Evolutionary conservation across 805 yeast species (phyloP).

Genomic region (Pichia gijzeniarum): DNA sequence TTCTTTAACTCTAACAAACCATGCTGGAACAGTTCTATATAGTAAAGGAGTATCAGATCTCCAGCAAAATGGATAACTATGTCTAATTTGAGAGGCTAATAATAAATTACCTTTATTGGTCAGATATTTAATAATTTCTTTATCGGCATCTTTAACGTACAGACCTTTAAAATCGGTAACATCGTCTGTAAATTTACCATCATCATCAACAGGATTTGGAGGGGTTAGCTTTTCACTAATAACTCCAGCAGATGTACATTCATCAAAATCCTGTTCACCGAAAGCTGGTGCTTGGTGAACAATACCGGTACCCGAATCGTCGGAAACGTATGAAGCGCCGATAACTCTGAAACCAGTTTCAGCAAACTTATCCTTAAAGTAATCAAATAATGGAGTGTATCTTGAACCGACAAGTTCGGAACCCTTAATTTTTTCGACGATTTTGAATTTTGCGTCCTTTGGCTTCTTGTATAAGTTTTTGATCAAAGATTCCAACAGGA

Average conservation of each 20-base stretch:
- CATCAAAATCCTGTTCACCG: slow-evolving; percentile 97
- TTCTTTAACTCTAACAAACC: slow-evolving; percentile 91
- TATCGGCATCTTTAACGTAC: slow-evolving; percentile 95
- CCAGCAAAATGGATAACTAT: slow-evolving; percentile 99
- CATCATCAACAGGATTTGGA: slow-evolving; percentile 94
- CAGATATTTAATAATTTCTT: slow-evolving; percentile 76
- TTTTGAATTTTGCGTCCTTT: slow-evolving; percentile 74
- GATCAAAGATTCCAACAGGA: slow-evolving; percentile 76
- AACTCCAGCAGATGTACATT: slow-evolving; percentile 69
- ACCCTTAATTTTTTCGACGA: slow-evolving; percentile 78
- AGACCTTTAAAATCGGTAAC: slow-evolving; percentile 73
- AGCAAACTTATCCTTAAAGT: slow-evolving; percentile 67
- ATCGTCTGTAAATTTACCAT: slow-evolving; percentile 73
- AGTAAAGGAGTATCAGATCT: slow-evolving; percentile 97
- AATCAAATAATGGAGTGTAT: slow-evolving; percentile 80
- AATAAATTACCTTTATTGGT: slow-evolving; percentile 72
- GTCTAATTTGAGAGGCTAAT: slow-evolving; percentile 77
- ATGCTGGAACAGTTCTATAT: slow-evolving; percentile 95
- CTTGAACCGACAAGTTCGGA: slow-evolving; percentile 68
- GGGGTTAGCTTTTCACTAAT: slow-evolving; percentile 62
- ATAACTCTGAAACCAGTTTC: slow-evolving; percentile 80
- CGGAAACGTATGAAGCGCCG: slow-evolving; percentile 76
- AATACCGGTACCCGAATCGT: slow-evolving; percentile 97
- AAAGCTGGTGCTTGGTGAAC: slow-evolving; percentile 98
- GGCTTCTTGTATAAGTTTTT: slow-evolving; percentile 92